Evolutionary conservation across 1,139 yeast genomes (phyloP).

Genomic region (Kluyveromyces sp.): DNA sequence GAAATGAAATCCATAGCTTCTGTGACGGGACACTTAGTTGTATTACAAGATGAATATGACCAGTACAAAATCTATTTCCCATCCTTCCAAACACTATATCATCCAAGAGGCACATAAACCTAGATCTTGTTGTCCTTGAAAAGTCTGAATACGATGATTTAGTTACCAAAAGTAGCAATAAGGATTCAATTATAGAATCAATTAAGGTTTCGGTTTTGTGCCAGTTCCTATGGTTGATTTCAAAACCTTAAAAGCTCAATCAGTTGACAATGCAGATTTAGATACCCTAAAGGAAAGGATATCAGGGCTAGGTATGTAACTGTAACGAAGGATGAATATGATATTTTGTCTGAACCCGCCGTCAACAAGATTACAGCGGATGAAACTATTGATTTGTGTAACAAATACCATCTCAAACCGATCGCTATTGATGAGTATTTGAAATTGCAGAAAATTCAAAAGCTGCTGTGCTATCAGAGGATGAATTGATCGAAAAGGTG

Average conservation of each 20-base stretch:
- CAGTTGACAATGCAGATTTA: conserved; percentile 8
- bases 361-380: conserved; percentile 4
- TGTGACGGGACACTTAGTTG: conserved; percentile 25
- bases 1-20: conserved; percentile 20
- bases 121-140: conserved; percentile 22
- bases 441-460: conserved; percentile 17
- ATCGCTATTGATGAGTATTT: conserved; percentile 19
- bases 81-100: conserved; percentile 24
- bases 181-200: conserved; percentile 17
- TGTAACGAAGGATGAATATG: conserved; percentile 28
- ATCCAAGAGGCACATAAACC: conserved; percentile 26
- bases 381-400: conserved; percentile 8
- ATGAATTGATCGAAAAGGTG: conserved; percentile 8
- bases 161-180: conserved; percentile 14
- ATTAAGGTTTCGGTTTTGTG: conserved; percentile 19
- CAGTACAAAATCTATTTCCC: conserved; percentile 15
- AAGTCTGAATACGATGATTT: conserved; percentile 19
- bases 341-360: conserved; percentile 13
- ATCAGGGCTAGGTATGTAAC: conserved; percentile 26
- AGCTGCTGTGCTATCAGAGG: conserved; percentile 9
- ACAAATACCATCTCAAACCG: conserved; percentile 10
- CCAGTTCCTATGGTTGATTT: conserved; percentile 12
- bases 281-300: conserved; percentile 19
- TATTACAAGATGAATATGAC: conserved; percentile 29
- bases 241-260: conserved; percentile 3